These are phyloP conservation scores for Corrigiola litoralis DNA, from an alignment of 179 eudicot species.

Conservation along the genomic window DNA sequence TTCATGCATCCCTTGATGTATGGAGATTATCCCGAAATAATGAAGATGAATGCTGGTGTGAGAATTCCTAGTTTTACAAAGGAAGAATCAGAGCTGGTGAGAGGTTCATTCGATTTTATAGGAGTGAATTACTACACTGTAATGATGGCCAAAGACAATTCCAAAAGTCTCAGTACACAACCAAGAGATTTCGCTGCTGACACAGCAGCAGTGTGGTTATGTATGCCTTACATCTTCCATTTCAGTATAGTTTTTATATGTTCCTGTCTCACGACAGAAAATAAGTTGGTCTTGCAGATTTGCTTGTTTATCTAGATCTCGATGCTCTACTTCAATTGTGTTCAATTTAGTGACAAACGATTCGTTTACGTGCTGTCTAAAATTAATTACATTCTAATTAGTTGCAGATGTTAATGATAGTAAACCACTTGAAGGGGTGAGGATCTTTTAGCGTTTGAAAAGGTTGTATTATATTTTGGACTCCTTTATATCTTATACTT, in stretches of 20 bases:
- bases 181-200: slow-evolving; percentile 26
- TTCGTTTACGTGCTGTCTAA: neutral
- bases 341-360: no score
- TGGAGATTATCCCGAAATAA: slow-evolving; percentile 53
- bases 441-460: neutral
- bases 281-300: neutral
- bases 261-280: no score
- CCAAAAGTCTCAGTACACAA: neutral
- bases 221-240: slow-evolving; percentile 16
- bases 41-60: slow-evolving; percentile 33
- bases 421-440: slow-evolving; percentile 1
- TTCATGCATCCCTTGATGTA: slow-evolving; percentile 41
- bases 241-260: neutral
- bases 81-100: slow-evolving; percentile 34
- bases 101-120: slow-evolving; percentile 52
- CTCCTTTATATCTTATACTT: neutral
- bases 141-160: slow-evolving; percentile 15
- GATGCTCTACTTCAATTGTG: neutral
- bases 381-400: neutral
- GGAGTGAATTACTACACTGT: slow-evolving; percentile 48
- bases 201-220: slow-evolving; percentile 11
- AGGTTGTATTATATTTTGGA: neutral
- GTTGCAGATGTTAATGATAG: slow-evolving; percentile 7
- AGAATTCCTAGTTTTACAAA: slow-evolving; percentile 41
- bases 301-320: neutral